Percentiles rank a stretch among this genome's conserved stretches.
Conservation (phyloP, 805 yeast species). For the Millerozyma acaciae region DNA sequence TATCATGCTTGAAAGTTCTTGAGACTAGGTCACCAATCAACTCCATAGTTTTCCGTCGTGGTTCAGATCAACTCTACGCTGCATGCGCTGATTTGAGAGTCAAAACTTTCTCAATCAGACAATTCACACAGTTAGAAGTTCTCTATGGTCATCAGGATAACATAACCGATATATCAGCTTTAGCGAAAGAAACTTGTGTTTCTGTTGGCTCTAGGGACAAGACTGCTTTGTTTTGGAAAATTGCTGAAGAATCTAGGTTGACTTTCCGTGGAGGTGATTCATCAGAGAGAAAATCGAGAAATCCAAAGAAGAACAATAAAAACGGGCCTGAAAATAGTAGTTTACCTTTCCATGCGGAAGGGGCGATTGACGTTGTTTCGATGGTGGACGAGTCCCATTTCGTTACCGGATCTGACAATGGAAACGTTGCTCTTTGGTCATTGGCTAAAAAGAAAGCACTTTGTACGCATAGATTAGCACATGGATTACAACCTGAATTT, state of each 20-base stretch:
- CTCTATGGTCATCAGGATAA: constrained; percentile 94
- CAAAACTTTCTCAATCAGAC: constrained; percentile 81
- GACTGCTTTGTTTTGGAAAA: constrained; percentile 95
- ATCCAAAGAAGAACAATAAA: constrained; percentile 25
- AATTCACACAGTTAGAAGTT: constrained; percentile 83
- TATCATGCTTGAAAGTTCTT: constrained; percentile 72
- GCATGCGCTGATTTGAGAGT: constrained; percentile 91
- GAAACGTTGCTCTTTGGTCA: constrained; percentile 87
- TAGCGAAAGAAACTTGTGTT: constrained; percentile 86
- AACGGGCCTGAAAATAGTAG: constrained; percentile 16
- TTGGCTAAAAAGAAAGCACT: constrained; percentile 85
- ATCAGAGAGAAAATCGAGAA: constrained; percentile 39
- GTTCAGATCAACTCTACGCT: constrained; percentile 81
- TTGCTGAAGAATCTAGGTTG: constrained; percentile 89
- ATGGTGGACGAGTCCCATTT: constrained; percentile 93
- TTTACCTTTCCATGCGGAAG: constrained; percentile 57
- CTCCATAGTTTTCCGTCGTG: constrained; percentile 72
- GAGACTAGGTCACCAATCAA: constrained; percentile 74
- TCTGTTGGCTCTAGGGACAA: constrained; percentile 95
- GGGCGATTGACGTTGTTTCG: constrained; percentile 82
- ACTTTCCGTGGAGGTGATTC: constrained; percentile 89
- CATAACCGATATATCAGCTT: constrained; percentile 75
- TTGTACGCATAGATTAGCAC: constrained; percentile 64
- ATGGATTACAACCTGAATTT: constrained; percentile 59
- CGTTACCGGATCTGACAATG: constrained; percentile 94